Conservation (phyloP, 148 eudicot species). For the Amaranthus cruentus region DNA sequence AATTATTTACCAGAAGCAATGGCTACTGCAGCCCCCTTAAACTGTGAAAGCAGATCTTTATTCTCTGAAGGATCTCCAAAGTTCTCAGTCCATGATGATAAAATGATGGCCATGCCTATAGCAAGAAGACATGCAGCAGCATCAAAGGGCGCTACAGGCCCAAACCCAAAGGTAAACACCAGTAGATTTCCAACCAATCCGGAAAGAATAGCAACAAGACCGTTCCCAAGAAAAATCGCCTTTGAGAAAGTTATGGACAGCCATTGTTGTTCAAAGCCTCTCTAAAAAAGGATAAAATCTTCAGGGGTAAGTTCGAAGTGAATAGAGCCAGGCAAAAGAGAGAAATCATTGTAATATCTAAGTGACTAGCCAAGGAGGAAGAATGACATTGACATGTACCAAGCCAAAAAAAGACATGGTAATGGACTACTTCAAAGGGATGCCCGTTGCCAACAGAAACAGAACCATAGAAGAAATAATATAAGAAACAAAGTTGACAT, state of each 20-base stretch:
- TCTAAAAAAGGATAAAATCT: slow-evolving; percentile 35
- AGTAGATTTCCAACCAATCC: slow-evolving; percentile 85
- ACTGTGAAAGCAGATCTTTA: slow-evolving; percentile 89
- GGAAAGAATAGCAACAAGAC: slow-evolving; percentile 80
- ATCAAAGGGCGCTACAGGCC: slow-evolving; percentile 97
- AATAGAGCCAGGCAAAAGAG: background rate
- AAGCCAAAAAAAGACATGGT: background rate
- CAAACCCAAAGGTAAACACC: slow-evolving; percentile 71
- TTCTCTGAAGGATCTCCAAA: slow-evolving; percentile 93
- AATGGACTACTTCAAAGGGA: background rate
- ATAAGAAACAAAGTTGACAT: background rate
- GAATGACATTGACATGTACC: background rate
- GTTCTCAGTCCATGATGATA: slow-evolving; percentile 91
- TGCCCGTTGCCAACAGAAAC: background rate
- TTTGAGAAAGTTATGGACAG: slow-evolving; percentile 87
- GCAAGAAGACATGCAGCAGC: slow-evolving; percentile 92
- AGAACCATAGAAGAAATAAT: background rate
- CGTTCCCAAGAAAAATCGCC: slow-evolving; percentile 94
- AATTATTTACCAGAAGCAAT: slow-evolving; percentile 78
- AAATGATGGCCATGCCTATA: slow-evolving; percentile 88
- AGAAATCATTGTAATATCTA: background rate
- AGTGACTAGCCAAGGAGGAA: background rate
- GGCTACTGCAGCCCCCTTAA: slow-evolving; percentile 92
- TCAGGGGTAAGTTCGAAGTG: background rate
- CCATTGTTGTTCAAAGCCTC: slow-evolving; percentile 93